These are phyloP conservation scores for Haplographium delicatum DNA, from an alignment of 495 filamentous ascomycete genomes.

Conservation along the genomic window DNA sequence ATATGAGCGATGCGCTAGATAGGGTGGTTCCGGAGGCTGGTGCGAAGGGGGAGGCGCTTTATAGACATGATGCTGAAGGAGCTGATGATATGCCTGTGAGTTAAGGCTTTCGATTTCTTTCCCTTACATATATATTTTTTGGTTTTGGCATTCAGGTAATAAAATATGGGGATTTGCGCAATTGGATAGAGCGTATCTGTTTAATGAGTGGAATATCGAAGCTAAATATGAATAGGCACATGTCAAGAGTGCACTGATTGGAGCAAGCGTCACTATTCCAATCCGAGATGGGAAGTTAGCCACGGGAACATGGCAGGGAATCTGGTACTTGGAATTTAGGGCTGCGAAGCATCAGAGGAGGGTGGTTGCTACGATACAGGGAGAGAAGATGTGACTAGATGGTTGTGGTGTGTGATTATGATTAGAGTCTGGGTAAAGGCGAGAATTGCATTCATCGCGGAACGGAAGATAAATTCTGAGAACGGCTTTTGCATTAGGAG, in stretches of 20 bases:
- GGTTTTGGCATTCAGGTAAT: conserved; percentile 1
- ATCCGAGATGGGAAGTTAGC: conserved; percentile 76
- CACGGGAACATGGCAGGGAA: conserved; percentile 67
- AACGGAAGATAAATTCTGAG: too few species aligned
- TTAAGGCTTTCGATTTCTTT: too few species aligned
- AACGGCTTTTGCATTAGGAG: too few species aligned
- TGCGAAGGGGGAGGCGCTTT: conserved; percentile 53
- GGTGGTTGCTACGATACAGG: conserved; percentile 91
- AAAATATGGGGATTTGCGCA: not conserved
- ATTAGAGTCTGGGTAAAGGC: too few species aligned
- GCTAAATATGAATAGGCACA: conserved; percentile 53
- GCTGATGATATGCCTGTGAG: conserved; percentile 81
- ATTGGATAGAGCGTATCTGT: not conserved
- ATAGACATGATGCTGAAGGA: conserved; percentile 87
- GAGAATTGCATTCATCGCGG: too few species aligned
- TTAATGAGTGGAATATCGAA: not conserved
- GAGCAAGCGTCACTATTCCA: conserved; percentile 82
- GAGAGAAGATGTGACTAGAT: conserved; percentile 56
- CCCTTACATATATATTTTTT: too few species aligned
- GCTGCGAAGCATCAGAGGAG: conserved; percentile 66
- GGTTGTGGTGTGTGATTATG: not conserved
- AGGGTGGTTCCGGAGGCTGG: conserved; percentile 79
- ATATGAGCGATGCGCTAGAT: conserved; percentile 85
- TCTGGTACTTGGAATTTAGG: conserved; percentile 94
- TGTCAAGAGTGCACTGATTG: conserved; percentile 85